Evolutionary conservation across 805 yeast species (phyloP).

Genomic region (Candida sphagnicola): DNA sequence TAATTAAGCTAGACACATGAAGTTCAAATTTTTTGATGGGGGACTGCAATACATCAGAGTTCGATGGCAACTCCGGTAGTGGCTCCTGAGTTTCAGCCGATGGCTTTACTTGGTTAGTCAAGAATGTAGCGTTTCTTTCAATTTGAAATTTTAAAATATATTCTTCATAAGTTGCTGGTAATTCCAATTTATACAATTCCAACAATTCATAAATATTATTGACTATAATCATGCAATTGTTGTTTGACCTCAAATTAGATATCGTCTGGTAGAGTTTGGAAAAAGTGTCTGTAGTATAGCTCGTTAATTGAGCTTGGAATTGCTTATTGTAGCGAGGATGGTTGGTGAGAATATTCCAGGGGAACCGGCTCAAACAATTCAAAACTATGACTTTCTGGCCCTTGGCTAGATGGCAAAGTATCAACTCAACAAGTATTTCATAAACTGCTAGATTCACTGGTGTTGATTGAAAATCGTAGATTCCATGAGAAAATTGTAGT

Average conservation of each 20-base stretch:
- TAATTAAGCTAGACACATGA: constrained; percentile 26
- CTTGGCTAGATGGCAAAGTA: constrained; percentile 1
- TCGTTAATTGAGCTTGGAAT: constrained; percentile 15
- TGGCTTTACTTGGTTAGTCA: constrained; percentile 17
- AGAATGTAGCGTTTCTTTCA: constrained; percentile 17
- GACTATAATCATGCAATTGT: constrained; percentile 19
- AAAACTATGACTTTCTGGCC: constrained; percentile 20
- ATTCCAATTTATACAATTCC: constrained; percentile 31
- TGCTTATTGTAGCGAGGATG: constrained; percentile 15
- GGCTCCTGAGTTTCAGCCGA: constrained; percentile 13
- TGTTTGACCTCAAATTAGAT: constrained; percentile 4
- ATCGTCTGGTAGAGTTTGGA: constrained; percentile 21
- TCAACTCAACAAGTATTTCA: constrained; percentile 2
- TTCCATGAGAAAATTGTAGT: constrained; percentile 11
- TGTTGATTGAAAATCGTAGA: constrained; percentile 36
- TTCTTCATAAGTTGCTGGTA: constrained; percentile 31
- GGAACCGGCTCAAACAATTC: constrained; percentile 29
- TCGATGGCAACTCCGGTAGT: constrained; percentile 25
- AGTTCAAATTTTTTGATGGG: constrained; percentile 27
- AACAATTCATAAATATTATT: constrained; percentile 32
- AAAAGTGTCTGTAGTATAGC: constrained; percentile 22
- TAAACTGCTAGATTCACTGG: constrained; percentile 15
- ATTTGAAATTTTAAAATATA: constrained; percentile 28
- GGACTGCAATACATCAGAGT: constrained; percentile 23
- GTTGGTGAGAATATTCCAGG: constrained; percentile 17